Evolutionary conservation across 106 monocot genomes (phyloP).

Genomic region (Phalaenopsis equestris): DNA sequence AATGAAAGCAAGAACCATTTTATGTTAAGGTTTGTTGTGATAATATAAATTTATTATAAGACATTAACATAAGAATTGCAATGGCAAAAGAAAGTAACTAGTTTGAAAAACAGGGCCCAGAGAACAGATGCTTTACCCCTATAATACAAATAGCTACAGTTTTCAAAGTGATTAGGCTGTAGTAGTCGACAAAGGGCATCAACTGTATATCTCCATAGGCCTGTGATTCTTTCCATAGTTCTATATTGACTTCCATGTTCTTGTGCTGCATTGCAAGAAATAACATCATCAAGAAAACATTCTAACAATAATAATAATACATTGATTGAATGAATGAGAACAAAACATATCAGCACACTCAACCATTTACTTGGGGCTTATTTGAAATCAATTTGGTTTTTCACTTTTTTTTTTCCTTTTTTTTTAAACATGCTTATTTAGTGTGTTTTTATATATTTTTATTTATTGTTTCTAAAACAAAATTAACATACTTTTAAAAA

Average conservation of each 20-base stretch:
- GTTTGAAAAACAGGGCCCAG: not conserved
- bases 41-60: not conserved
- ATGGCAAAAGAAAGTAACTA: not conserved
- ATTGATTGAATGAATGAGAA: not conserved
- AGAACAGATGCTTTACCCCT: slow-evolving; percentile 46
- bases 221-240: slow-evolving; percentile 74
- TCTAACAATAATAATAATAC: not conserved
- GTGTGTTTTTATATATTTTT: too few species aligned
- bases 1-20: not conserved
- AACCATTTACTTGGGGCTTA: not conserved
- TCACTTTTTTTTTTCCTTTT: too few species aligned
- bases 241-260: slow-evolving; percentile 72
- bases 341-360: not conserved
- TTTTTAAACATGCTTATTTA: too few species aligned
- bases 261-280: slow-evolving; percentile 43
- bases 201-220: slow-evolving; percentile 86
- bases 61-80: not conserved
- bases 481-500: too few species aligned
- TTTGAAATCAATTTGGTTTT: too few species aligned
- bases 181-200: slow-evolving; percentile 97
- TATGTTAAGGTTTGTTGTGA: not conserved
- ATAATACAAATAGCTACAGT: slow-evolving; percentile 69
- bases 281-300: not conserved
- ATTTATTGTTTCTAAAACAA: too few species aligned
- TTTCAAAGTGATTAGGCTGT: slow-evolving; percentile 85